phyloP scores from a whole-genome alignment of 2,329 filamentous ascomycete species.

The Rhynchosporium graminicola region DNA sequence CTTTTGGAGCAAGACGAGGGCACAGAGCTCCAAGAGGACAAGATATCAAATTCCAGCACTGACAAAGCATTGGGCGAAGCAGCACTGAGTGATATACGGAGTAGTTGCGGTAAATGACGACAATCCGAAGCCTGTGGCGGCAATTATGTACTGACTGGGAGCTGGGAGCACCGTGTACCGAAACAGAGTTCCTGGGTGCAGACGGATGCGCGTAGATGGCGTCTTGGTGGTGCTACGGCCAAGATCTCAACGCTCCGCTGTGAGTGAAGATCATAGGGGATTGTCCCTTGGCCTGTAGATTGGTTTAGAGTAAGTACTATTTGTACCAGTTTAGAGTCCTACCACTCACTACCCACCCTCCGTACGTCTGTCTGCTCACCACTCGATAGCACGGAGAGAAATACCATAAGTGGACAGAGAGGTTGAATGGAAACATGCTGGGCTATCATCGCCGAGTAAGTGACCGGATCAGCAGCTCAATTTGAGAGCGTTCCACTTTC shows the following conservation, averaged over 20 bases:
- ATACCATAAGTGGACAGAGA: background rate
- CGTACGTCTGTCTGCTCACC: background rate
- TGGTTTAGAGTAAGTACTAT: too few relatives aligned
- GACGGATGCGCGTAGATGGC: constrained; percentile 5
- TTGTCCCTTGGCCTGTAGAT: background rate
- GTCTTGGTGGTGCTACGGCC: background rate
- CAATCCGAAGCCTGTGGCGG: background rate
- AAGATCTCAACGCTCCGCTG: constrained; percentile 3
- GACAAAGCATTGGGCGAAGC: background rate
- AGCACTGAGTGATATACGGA: constrained; percentile 1
- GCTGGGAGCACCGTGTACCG: background rate
- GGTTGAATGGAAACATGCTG: constrained; percentile 9
- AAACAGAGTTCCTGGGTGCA: constrained; percentile 3
- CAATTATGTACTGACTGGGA: constrained; percentile 3
- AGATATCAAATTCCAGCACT: background rate
- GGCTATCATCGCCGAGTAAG: constrained; percentile 9
- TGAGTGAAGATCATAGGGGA: background rate
- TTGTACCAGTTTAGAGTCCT: too few relatives aligned
- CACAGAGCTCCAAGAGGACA: too few relatives aligned
- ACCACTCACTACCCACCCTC: too few relatives aligned
- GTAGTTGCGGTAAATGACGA: constrained; percentile 7
- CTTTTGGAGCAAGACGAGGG: too few relatives aligned
- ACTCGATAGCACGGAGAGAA: background rate
- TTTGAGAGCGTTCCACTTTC: background rate
- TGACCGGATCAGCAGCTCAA: constrained; percentile 10